Conservation (phyloP, 1,284 basidiomycete species). For the Volvariella volvacea region DNA sequence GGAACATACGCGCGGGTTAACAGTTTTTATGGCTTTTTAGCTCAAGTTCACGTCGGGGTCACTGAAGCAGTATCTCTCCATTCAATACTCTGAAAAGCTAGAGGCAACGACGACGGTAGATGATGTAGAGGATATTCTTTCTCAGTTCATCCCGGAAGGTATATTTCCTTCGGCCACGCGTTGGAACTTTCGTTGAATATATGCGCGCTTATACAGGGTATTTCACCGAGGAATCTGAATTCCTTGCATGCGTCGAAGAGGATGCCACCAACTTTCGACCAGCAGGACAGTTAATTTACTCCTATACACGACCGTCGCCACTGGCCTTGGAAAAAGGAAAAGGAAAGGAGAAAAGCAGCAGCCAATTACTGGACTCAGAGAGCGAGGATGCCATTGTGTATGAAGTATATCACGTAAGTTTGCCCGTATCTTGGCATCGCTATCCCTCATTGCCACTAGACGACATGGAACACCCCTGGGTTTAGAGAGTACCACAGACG, state of each 20-base stretch:
- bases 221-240: slow-evolving; percentile 57
- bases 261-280: slow-evolving; percentile 77
- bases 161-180: slow-evolving; percentile 2
- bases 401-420: slow-evolving; percentile 84
- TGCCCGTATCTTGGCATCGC: slow-evolving; percentile 2
- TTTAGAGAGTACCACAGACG: slow-evolving; percentile 90
- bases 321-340: slow-evolving; percentile 40
- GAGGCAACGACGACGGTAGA: slow-evolving; percentile 75
- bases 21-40: slow-evolving; percentile 22
- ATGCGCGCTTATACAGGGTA: slow-evolving; percentile 38
- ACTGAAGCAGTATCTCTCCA: slow-evolving; percentile 69
- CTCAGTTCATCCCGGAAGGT: slow-evolving; percentile 78
- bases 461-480: slow-evolving; percentile 82
- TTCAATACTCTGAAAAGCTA: slow-evolving; percentile 64
- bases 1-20: neutral
- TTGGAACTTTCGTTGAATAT: too few species aligned
- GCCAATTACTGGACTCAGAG: slow-evolving; percentile 35
- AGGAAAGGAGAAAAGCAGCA: slow-evolving; percentile 31
- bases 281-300: slow-evolving; percentile 67
- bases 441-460: slow-evolving; percentile 30
- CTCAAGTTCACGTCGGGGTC: slow-evolving; percentile 86
- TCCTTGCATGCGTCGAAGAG: slow-evolving; percentile 61
- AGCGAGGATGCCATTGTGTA: slow-evolving; percentile 61
- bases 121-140: slow-evolving; percentile 77
- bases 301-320: slow-evolving; percentile 58